Evolutionary conservation across 495 filamentous ascomycete species (phyloP).

Genomic region (Xylaria curta): DNA sequence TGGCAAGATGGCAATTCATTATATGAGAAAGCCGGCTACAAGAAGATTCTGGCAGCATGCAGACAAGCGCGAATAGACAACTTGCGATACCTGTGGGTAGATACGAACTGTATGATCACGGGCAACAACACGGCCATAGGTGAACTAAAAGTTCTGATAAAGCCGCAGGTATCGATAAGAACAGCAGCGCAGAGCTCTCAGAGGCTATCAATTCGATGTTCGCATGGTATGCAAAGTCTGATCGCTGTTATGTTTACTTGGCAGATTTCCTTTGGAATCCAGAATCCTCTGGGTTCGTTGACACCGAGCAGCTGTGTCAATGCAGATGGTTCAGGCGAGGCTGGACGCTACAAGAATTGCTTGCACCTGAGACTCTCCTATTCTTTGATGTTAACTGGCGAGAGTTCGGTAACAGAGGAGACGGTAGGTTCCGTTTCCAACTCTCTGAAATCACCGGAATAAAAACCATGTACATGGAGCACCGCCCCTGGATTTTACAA

Average conservation of each 20-base stretch:
- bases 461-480: background rate
- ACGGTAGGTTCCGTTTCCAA: background rate
- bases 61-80: background rate
- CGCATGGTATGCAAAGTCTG: background rate
- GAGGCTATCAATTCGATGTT: background rate
- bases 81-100: slow-evolving; percentile 3
- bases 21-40: slow-evolving; percentile 17
- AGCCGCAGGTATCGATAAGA: slow-evolving; percentile 21
- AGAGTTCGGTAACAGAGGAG: background rate
- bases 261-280: background rate
- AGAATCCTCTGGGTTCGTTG: background rate
- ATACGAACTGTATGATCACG: background rate
- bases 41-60: slow-evolving; percentile 5
- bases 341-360: slow-evolving; percentile 49
- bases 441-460: background rate
- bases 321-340: slow-evolving; percentile 46
- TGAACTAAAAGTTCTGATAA: background rate
- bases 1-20: slow-evolving; percentile 23
- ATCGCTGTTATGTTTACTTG: background rate
- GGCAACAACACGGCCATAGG: background rate
- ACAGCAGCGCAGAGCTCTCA: slow-evolving; percentile 17
- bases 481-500: background rate
- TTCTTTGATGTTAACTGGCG: slow-evolving; percentile 41
- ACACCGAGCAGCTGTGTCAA: background rate
- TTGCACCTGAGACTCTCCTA: slow-evolving; percentile 35